Evolutionary conservation across 306 rosid genomes (phyloP), one percentile per base, ranked within the genome.

Genomic region (Glycine latifolia): DNA sequence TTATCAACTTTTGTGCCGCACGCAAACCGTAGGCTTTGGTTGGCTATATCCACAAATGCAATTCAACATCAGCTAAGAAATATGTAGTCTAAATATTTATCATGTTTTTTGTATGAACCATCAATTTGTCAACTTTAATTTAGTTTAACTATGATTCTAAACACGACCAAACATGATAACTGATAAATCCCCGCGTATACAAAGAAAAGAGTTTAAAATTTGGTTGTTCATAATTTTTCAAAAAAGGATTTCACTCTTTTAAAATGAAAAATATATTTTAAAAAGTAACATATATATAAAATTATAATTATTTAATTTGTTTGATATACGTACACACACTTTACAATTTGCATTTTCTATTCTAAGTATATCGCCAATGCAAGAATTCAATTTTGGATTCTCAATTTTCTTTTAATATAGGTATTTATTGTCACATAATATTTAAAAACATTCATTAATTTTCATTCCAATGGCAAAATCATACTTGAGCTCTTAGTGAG

Each of bases 1-100:
- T 96, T 93, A 91, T 93, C 86, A 91, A 88, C 88, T 91, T 93
- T 89, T 89, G 97, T 89, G 97, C 94, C 87, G 58, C 66, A 15
- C 94, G 53, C 62, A 56, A 90, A 59, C 77, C 77, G 76, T 86
- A 77, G 70, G 84, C 82, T 89, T 88, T 80, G 73, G 82, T 56
- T 75, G 71, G 76, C 81, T 63, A 81, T 66, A 81, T 78, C 80
- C 67, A 49, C 81, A 26, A 26, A 26, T 26, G 31, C 31, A 26
- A 26, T 26, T 26, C 31, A 26, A 26, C 31, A 80, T 67, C 74
- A 73, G 80, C 73, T 43, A 17, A 43, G 12, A 14, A 61, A 59
- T 62, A 2, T 60, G 2, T 33, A 2, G 1, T 63, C 47, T 63
- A 12, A 26, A 14, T 61, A 61, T 61, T 31, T 61, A 33, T 35